Conservation (phyloP, 768 basidiomycete species). For the Sutorius australiensis region DNA sequence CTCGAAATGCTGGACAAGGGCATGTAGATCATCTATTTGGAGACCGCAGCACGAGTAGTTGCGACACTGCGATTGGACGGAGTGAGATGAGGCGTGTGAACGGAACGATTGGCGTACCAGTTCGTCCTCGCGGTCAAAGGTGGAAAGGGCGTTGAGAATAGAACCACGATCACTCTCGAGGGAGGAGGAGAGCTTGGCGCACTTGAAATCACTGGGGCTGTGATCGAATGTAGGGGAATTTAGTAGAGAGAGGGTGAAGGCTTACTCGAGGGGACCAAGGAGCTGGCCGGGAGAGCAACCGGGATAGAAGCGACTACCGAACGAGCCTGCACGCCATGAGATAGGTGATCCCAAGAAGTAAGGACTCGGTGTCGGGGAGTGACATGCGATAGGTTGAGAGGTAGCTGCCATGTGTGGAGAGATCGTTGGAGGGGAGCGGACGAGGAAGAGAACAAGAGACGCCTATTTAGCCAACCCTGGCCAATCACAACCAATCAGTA, state of each 20-base stretch:
- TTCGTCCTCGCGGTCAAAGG: constrained; percentile 69
- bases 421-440: not conserved
- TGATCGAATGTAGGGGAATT: not conserved
- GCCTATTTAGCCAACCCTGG: constrained; percentile 29
- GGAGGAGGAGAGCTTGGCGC: constrained; percentile 47
- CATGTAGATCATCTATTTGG: constrained; percentile 70
- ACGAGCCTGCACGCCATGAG: constrained; percentile 67
- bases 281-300: constrained; percentile 62
- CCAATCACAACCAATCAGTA: constrained; percentile 16
- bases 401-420: constrained; percentile 31
- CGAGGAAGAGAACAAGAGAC: constrained; percentile 9
- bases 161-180: constrained; percentile 57
- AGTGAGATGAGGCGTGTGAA: not conserved
- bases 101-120: constrained; percentile 42
- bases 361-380: constrained; percentile 42
- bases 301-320: constrained; percentile 58
- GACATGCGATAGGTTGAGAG: constrained; percentile 45
- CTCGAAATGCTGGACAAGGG: constrained; percentile 90
- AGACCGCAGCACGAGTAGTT: constrained; percentile 91
- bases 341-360: constrained; percentile 73
- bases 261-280: constrained; percentile 64
- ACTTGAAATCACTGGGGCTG: constrained; percentile 47
- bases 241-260: constrained; percentile 5
- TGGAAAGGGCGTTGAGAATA: constrained; percentile 62
- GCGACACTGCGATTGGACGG: constrained; percentile 51